A percentile compares a stretch with the other conserved stretches of the same genome.
Conservation (phyloP, 768 basidiomycete species). For the Xanthoconium stramineum region DNA sequence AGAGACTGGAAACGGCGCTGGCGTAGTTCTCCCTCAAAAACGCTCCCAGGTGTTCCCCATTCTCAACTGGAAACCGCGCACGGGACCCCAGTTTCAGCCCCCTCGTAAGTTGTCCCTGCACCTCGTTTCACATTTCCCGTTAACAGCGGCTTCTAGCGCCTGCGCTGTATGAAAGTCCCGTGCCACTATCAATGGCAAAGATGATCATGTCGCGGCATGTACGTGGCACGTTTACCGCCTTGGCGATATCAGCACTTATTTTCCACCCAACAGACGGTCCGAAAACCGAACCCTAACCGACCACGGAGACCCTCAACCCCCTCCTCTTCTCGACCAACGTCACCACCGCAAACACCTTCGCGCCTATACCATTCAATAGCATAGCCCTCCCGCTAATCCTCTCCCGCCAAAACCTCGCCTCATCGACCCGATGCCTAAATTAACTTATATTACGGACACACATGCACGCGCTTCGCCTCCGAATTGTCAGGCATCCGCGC, state of each 20-base stretch:
- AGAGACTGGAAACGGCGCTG: conserved; percentile 7
- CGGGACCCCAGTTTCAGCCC: conserved; percentile 28
- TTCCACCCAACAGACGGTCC: conserved; percentile 28
- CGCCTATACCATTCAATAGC: conserved; percentile 34
- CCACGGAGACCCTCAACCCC: conserved; percentile 22
- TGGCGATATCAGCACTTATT: not conserved
- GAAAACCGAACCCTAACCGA: conserved; percentile 29
- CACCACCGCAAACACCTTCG: conserved; percentile 34
- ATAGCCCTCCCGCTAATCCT: conserved; percentile 21
- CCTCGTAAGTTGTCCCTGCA: conserved; percentile 26
- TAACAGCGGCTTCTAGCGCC: conserved; percentile 32
- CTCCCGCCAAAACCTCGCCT: conserved; percentile 15
- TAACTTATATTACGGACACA: conserved; percentile 31
- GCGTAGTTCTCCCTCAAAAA: conserved; percentile 7
- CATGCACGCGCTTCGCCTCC: conserved; percentile 19
- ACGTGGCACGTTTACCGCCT: conserved; percentile 16
- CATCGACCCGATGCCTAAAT: conserved; percentile 6
- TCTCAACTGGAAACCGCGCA: conserved; percentile 21
- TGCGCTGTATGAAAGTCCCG: conserved; percentile 40
- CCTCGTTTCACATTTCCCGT: not conserved
- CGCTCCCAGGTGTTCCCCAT: conserved; percentile 16
- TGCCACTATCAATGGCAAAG: conserved; percentile 49
- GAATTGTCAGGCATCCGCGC: conserved; percentile 16
- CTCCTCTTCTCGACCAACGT: conserved; percentile 18
- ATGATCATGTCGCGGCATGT: conserved; percentile 54